These are phyloP conservation scores for Trifolium subterraneum DNA, from an alignment of 306 rosid species.

Conservation along the genomic window DNA sequence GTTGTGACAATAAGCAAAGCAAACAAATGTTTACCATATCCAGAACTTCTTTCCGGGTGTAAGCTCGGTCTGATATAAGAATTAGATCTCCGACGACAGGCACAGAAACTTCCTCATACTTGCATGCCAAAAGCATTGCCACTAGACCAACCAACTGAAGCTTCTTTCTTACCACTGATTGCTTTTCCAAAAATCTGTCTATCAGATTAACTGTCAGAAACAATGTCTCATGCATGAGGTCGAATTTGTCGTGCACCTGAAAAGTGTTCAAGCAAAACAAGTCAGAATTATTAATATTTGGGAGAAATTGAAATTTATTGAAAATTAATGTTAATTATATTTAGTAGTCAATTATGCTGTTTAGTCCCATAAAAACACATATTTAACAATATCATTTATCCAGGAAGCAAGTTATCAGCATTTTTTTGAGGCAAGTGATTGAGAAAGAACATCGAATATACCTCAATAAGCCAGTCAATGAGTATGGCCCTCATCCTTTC, in stretches of 20 bases:
- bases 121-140: conserved; percentile 98
- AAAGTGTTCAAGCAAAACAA: conserved; percentile 35
- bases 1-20: neutral
- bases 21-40: conserved; percentile 68
- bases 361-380: too few relatives aligned
- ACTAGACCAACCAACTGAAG: conserved; percentile 97
- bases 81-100: conserved; percentile 89
- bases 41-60: conserved; percentile 76
- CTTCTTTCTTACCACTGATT: conserved; percentile 76
- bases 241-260: conserved; percentile 98
- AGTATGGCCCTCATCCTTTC: conserved; percentile 97
- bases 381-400: neutral
- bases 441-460: conserved; percentile 38
- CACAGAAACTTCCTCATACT: conserved; percentile 94
- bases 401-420: conserved; percentile 38
- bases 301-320: neutral
- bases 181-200: conserved; percentile 78
- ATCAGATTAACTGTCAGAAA: conserved; percentile 81
- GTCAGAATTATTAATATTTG: neutral
- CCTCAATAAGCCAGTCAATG: conserved; percentile 98
- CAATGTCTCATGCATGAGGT: conserved; percentile 88
- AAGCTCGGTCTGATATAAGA: conserved; percentile 91
- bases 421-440: conserved; percentile 34
- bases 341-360: neutral
- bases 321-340: neutral